Base-by-base conservation (phyloP, 78 protist genomes). In the Emiliania huxleyi region DNA sequence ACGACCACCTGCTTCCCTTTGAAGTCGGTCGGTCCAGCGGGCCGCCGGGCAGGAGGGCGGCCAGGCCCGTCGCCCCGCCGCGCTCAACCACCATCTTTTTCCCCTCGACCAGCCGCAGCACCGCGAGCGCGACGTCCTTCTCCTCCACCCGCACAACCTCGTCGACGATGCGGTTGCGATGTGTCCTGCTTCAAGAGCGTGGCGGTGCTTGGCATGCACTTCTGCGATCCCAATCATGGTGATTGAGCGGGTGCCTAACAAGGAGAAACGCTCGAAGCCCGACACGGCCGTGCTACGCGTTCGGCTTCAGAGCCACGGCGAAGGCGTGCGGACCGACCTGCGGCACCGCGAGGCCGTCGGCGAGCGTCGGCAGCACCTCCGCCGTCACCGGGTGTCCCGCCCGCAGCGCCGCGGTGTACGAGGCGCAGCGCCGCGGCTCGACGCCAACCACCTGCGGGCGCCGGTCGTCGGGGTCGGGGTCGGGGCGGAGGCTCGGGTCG, bases 271-370 rank as follows among this genome's bases (percentile, higher is more conserved):
- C n/a, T n/a, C n/a, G n/a, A n/a, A n/a, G n/a, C n/a, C n/a, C n/a
- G n/a, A n/a, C n/a, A n/a, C n/a, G n/a, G n/a, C n/a, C n/a, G n/a
- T n/a, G n/a, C n/a, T n/a, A n/a, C n/a, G n/a, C n/a, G n/a, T n/a
- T n/a, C 81, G 40, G n/a, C 2, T 35, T 35, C 29, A 35, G 71
- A 0, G 93, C 90, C 21, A 92, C 77, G 0, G 12, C 92, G 62
- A 95, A 95, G 33, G 96, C 92, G 21, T 91, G 56, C 43, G 73
- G 46, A 15, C 96, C 96, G 0, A 95, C 96, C 12, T 43, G 55
- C 2, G 94, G 94, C 44, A 96, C 98, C 22, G 95, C 93, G 25
- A 96, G 75, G n/a, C 98, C 98, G 71, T 96, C 98, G 23, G 97
- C 98, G 26, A 96, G 93, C 1, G 96, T 95, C 26, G 93, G 75